Evolutionary conservation across 257 asterid genomes (phyloP), one percentile per base, ranked within the genome.

Genomic region (Primulina tabacum): DNA sequence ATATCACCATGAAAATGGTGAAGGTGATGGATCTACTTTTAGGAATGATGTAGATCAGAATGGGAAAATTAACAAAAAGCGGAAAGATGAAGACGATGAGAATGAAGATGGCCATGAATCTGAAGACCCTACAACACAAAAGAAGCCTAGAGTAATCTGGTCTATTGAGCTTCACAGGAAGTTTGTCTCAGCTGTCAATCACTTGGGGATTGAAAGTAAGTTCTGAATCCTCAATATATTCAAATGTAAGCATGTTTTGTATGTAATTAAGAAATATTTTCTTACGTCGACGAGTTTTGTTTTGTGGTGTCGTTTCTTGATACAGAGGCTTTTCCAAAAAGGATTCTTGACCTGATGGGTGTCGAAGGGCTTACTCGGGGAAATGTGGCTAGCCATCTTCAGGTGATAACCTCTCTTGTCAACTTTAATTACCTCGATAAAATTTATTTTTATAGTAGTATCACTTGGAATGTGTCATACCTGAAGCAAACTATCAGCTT

Each of bases 311-410:
- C 28, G 28, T 30, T 63, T 59, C 24, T 64, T 53, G 35, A 63
- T 74, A 67, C 84, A 88, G 92, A 86, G 77, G 92, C 92, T 43
- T 85, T 83, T 59, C 96, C 96, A 21, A 89, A 84, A 76, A 83
- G 88, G 82, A 89, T 89, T 82, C 87, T 89, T 68, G 92, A 89
- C 77, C 62, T 85, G 77, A 86, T 89, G 96, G 83, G 83, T 14
- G 92, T 84, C 1, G 86, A 85, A 59, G 87, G 87, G 52, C 88
- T 89, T 29, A 84, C 90, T 2, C 80, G 90, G 65, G 88, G 83
- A 77, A 89, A 86, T 32, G 87, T 89, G 26, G 90, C 96, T 5
- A 89, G 92, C 72, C 96, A 89, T 76, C 90, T 89, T 52, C 92
- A 86, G 89, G 96, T 64, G 77, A 52, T 29, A 30, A 20, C 8